Evolutionary conservation across 192 early-diverging fungal species (phyloP), one percentile per base, ranked within the genome.

Genomic region (Rhizophagus clarus): DNA sequence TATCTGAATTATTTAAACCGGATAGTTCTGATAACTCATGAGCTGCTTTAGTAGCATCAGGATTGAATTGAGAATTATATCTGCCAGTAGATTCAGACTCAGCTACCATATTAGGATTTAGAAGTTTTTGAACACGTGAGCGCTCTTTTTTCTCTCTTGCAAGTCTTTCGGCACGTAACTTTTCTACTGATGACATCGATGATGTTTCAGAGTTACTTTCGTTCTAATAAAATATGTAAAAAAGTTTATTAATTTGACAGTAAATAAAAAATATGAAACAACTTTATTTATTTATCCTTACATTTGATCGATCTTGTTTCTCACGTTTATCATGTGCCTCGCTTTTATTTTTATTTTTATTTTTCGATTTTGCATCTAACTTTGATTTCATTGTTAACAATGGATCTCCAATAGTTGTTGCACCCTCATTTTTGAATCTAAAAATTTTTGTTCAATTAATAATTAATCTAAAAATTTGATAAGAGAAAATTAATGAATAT

Each of bases 21-120:
- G 26, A 8, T 10, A 24, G 28, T n/a, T 40, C 76, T 17, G 34
- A 29, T 22, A 42, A 45, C 4, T 83, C 56, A 63, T 81, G 83
- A 22, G 77, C 83, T 60, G 61, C 56, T 9, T 63, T 60, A 32
- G 89, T 90, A 9, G 82, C 89, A 20, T 81, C 45, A 7, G 85
- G 87, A 64, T 90, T 90, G 62, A 86, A 90, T 67, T 90, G 89
- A 45, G 88, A 86, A 76, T 84, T 82, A 77, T 90, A 90, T 47
- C 66, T 42, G 11, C 79, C 66, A 62, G 75, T 32, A 34, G 83
- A 72, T 60, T 9, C 7, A 24, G 32, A 47, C 45, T 61, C 7
- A 26, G 11, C 12, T 49, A n/a, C 4, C n/a, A 61, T 32, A 26
- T 76, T n/a, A 32, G 82, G 79, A 45, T 83, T 76, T 6, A 87